Conservation (phyloP, 2,329 filamentous ascomycete genomes). For the Colletotrichum godetiae region DNA sequence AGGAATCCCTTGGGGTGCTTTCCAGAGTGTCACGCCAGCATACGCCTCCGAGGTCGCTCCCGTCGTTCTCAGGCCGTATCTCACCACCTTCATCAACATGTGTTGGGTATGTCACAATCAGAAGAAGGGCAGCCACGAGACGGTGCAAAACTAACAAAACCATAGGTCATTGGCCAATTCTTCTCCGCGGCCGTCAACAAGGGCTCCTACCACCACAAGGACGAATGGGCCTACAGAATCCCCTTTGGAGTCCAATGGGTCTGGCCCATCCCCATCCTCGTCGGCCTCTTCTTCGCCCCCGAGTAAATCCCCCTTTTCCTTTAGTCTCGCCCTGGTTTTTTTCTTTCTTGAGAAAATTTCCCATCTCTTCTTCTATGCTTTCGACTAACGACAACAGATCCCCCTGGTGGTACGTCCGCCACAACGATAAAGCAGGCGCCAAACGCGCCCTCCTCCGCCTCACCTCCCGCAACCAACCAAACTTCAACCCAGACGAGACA, state of each 20-base stretch:
- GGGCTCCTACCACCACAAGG: slow-evolving; percentile 49
- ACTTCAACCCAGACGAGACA: slow-evolving; percentile 58
- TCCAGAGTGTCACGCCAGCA: slow-evolving; percentile 62
- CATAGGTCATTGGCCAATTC: slow-evolving; percentile 61
- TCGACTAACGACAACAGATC: slow-evolving; percentile 43
- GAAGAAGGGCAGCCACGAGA: not conserved
- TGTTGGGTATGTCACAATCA: slow-evolving; percentile 55
- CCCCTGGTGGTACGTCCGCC: slow-evolving; percentile 63
- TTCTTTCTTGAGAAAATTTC: no score
- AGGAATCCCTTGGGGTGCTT: slow-evolving; percentile 65
- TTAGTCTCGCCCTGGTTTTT: no score
- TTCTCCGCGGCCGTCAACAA: slow-evolving; percentile 60
- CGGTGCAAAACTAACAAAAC: not conserved
- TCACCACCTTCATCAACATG: slow-evolving; percentile 67
- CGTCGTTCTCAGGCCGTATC: slow-evolving; percentile 60
- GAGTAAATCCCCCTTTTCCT: slow-evolving; percentile 46
- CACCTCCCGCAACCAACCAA: slow-evolving; percentile 49
- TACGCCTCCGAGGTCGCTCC: slow-evolving; percentile 66
- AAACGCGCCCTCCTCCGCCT: slow-evolving; percentile 54
- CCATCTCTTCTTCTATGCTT: no score
- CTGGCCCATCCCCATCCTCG: slow-evolving; percentile 60
- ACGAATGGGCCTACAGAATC: slow-evolving; percentile 61
- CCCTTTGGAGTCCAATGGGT: slow-evolving; percentile 66
- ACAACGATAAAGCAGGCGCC: slow-evolving; percentile 53
- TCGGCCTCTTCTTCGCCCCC: slow-evolving; percentile 57